Base-by-base conservation (phyloP, 2,329 filamentous ascomycete species). In the Aspergillus ibericus region DNA sequence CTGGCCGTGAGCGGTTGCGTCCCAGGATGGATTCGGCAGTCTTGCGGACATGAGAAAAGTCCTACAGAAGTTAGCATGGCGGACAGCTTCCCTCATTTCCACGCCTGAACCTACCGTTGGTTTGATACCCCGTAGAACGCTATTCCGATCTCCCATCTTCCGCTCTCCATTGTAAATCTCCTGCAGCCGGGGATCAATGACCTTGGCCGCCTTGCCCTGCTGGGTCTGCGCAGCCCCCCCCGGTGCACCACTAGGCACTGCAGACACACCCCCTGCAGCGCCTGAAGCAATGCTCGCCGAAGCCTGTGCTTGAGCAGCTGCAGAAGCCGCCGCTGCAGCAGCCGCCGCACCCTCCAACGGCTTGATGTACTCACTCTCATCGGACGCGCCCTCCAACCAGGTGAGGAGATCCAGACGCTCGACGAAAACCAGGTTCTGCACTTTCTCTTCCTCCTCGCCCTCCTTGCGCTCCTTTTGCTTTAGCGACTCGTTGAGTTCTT, bases 41-140 rank as follows among this genome's bases (percentile, higher is more conserved):
- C 79, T 96, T 97, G 69, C 93, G 91, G 63, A 97, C 89, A 69
- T 93, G 88, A 15, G 92, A 93, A 76, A 98, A 98, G 78, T 99
- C 95, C 91, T 97, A 69, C 18, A 44, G 15, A 12, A 15, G 38
- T 53, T 53, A 63, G 59, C 36, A 47, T 15, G 8, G 15, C 29
- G n/a, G 4, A 12, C 29, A 12, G 25, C 20, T 12, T 46, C 27
- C 9, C 8, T 15, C n/a, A 16, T 8, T 10, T 32, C 5, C 10
- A 10, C 25, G 7, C 25, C 44, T 7, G 3, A 6, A 59, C 61
- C 54, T 82, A 96, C 93, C 42, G 90, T 93, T 49, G 91, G 88
- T 76, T 96, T 98, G 70, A 92, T 88, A 1, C 95, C 95, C 60
- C 92, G 83, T 57, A 99, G 80, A 9, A 92, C 85, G 35, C 87